Conservation (phyloP, 2,329 filamentous ascomycete species). For the Neonectria hederae region DNA sequence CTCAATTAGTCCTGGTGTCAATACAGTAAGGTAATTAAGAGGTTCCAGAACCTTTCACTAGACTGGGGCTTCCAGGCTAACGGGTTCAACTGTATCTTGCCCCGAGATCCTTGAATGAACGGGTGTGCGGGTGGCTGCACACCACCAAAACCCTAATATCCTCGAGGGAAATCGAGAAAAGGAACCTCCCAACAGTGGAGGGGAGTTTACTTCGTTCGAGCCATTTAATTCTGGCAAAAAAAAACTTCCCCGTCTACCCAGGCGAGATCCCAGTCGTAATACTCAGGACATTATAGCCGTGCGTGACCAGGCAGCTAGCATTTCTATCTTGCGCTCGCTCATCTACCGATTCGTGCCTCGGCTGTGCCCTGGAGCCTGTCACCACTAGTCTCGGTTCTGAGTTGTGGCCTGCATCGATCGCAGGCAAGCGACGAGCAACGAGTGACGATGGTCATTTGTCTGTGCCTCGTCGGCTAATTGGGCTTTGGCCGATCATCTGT, state of each 20-base stretch:
- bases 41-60: neutral
- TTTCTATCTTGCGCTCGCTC: constrained; percentile 13
- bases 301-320: neutral
- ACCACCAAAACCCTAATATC: constrained; percentile 32
- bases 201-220: neutral
- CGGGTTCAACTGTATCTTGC: neutral
- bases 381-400: constrained; percentile 1
- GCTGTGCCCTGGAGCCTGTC: neutral
- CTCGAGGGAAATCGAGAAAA: neutral
- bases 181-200: neutral
- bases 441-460: constrained; percentile 29
- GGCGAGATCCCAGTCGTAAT: constrained; percentile 9
- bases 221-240: neutral
- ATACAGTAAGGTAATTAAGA: no score
- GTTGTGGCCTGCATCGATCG: neutral
- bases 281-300: neutral
- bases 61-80: neutral
- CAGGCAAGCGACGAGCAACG: constrained; percentile 11
- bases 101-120: constrained; percentile 14
- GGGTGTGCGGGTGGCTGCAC: constrained; percentile 32
- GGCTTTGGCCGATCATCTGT: neutral
- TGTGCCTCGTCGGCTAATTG: constrained; percentile 28
- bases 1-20: neutral
- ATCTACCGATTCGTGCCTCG: constrained; percentile 3
- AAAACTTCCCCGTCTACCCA: constrained; percentile 4